phyloP scores from a whole-genome alignment of 176 grass and related monocot species.

The Zizania latifolia region DNA sequence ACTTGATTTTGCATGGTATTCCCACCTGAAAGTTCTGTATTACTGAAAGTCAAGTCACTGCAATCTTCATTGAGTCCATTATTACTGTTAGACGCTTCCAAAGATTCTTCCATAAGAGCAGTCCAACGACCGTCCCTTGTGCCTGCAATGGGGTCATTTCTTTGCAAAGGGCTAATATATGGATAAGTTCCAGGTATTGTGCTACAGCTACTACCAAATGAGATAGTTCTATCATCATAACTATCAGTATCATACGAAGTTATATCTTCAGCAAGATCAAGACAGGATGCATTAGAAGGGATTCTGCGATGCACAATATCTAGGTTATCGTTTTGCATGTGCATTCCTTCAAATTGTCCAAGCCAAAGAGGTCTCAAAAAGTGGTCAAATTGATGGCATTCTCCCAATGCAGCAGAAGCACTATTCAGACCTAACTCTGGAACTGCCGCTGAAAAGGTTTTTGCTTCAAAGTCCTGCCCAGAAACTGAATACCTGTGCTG shows the following conservation, averaged over 20 bases:
- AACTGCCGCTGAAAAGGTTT: constrained; percentile 4
- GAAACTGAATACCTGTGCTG: constrained; percentile 29
- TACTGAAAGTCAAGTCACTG: constrained; percentile 52
- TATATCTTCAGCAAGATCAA: constrained; percentile 48
- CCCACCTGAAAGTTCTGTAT: constrained; percentile 41
- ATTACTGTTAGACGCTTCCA: constrained; percentile 34
- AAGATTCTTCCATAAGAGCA: constrained; percentile 46
- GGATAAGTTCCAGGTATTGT: constrained; percentile 20
- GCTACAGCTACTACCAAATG: constrained; percentile 43
- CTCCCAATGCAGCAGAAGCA: constrained; percentile 18
- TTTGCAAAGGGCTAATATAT: constrained; percentile 39
- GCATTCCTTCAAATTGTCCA: constrained; percentile 17
- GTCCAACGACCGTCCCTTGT: constrained; percentile 39
- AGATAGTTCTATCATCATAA: constrained; percentile 44
- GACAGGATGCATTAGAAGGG: constrained; percentile 34
- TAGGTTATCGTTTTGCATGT: neutral
- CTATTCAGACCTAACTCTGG: constrained; percentile 26
- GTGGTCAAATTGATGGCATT: constrained; percentile 14
- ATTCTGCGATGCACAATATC: constrained; percentile 5
- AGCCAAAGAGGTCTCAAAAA: constrained; percentile 12
- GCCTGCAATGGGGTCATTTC: constrained; percentile 26
- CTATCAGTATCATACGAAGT: constrained; percentile 25
- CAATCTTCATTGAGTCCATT: constrained; percentile 45
- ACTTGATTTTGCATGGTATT: constrained; percentile 30
- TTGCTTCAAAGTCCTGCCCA: constrained; percentile 22